phyloP scores from a whole-genome alignment of 495 filamentous ascomycete species.

The Ramalina peruviana region DNA sequence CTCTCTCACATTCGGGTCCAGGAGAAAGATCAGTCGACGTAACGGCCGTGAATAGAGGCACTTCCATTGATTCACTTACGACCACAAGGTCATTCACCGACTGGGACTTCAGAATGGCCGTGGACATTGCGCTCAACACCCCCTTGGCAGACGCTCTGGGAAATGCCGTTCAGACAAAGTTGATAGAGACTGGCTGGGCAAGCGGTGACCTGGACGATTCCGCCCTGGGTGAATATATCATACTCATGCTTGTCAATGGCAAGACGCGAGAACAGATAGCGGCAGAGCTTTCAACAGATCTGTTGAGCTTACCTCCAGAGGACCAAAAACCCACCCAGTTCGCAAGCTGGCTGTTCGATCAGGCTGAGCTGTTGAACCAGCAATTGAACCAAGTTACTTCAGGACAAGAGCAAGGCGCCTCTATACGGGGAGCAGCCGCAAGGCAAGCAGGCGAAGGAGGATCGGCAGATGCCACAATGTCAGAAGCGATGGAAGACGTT shows the following conservation, averaged over 20 bases:
- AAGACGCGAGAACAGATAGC: constrained; percentile 84
- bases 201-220: constrained; percentile 65
- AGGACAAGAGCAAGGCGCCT: constrained; percentile 19
- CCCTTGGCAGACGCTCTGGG: constrained; percentile 73
- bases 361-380: constrained; percentile 52
- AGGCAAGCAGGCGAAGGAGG: constrained; percentile 9
- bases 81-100: neutral
- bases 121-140: constrained; percentile 56
- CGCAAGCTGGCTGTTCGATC: constrained; percentile 78
- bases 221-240: constrained; percentile 85
- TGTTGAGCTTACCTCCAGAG: constrained; percentile 69
- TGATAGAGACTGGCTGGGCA: constrained; percentile 90
- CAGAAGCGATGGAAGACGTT: constrained; percentile 33
- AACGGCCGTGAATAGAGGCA: neutral
- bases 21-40: too few relatives aligned
- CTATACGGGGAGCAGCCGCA: constrained; percentile 10
- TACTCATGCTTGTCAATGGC: constrained; percentile 89
- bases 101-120: constrained; percentile 40
- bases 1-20: too few relatives aligned
- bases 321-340: constrained; percentile 75
- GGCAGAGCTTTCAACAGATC: constrained; percentile 74
- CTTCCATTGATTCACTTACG: neutral
- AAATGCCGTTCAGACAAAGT: constrained; percentile 71
- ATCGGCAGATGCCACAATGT: constrained; percentile 57
- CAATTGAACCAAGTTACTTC: constrained; percentile 39